Conservation (phyloP, 768 basidiomycete genomes). For the Pholiota molesta region DNA sequence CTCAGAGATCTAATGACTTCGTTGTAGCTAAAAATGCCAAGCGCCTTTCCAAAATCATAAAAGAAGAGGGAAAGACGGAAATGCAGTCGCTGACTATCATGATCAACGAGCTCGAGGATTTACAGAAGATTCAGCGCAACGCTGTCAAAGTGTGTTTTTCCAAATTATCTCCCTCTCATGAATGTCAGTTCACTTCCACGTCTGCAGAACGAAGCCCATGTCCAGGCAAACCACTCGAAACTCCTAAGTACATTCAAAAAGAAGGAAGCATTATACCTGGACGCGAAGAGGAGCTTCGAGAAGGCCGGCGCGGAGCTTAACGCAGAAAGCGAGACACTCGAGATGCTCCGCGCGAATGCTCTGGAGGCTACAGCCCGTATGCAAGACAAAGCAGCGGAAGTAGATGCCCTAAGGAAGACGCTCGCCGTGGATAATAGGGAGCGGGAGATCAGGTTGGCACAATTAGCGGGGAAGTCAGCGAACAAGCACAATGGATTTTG, state of each 20-base stretch:
- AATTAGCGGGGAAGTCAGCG: not conserved
- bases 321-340: conserved; percentile 50
- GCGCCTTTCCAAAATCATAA: conserved; percentile 69
- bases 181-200: not conserved
- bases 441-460: conserved; percentile 39
- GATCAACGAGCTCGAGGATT: conserved; percentile 62
- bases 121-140: conserved; percentile 72
- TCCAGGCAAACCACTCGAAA: conserved; percentile 54
- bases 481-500: not conserved
- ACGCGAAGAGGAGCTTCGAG: conserved; percentile 64
- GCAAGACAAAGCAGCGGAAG: conserved; percentile 72
- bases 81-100: conserved; percentile 61
- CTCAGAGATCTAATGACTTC: conserved; percentile 2
- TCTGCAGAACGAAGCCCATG: conserved; percentile 58
- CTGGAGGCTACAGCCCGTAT: conserved; percentile 62
- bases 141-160: conserved; percentile 53
- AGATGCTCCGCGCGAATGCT: conserved; percentile 54
- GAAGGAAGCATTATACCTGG: conserved; percentile 59
- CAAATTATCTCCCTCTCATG: not conserved
- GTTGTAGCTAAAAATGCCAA: conserved; percentile 58
- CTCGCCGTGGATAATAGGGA: conserved; percentile 77
- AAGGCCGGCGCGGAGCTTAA: conserved; percentile 49
- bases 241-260: conserved; percentile 62
- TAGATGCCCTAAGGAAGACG: conserved; percentile 65
- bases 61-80: conserved; percentile 69